Conservation (phyloP, 116 monocot species). For the Posidonia oceanica region DNA sequence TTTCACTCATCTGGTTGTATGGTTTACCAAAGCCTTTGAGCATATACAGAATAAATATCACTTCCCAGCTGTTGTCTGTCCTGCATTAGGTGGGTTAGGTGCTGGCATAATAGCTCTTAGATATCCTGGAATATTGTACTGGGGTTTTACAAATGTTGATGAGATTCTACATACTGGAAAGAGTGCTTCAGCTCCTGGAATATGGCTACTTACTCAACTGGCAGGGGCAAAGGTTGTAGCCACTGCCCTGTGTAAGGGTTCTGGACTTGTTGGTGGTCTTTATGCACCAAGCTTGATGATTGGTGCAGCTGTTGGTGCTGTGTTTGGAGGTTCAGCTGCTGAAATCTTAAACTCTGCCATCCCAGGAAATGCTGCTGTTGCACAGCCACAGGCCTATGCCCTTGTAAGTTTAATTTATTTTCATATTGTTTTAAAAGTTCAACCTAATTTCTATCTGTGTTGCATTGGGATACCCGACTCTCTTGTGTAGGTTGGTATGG, state of each 20-base stretch:
- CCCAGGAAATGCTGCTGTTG: constrained; percentile 90
- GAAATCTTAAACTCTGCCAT: constrained; percentile 90
- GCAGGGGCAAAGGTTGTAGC: constrained; percentile 87
- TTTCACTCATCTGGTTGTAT: constrained; percentile 64
- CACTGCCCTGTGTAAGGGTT: constrained; percentile 95
- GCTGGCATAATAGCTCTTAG: constrained; percentile 93
- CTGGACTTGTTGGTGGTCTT: constrained; percentile 96
- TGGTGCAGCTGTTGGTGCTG: constrained; percentile 98
- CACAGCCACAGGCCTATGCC: constrained; percentile 85
- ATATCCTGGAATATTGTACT: constrained; percentile 93
- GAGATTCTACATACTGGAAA: constrained; percentile 98
- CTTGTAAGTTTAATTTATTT: constrained; percentile 38
- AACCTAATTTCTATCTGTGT: not conserved
- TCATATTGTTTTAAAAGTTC: not conserved
- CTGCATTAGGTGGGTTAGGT: constrained; percentile 95
- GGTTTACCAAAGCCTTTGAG: constrained; percentile 85
- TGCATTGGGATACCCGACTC: not conserved
- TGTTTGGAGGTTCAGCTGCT: constrained; percentile 96
- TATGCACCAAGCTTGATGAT: constrained; percentile 99
- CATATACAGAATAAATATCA: constrained; percentile 64
- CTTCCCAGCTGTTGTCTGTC: constrained; percentile 88
- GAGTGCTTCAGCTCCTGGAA: constrained; percentile 96
- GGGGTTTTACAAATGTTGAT: constrained; percentile 99
- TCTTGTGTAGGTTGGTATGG: constrained; percentile 85
- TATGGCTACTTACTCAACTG: constrained; percentile 92